Percentiles rank a stretch among this genome's conserved stretches.
These are phyloP conservation scores for Podaxis sp. DNA, from an alignment of 768 basidiomycete species.

Conservation along the genomic window DNA sequence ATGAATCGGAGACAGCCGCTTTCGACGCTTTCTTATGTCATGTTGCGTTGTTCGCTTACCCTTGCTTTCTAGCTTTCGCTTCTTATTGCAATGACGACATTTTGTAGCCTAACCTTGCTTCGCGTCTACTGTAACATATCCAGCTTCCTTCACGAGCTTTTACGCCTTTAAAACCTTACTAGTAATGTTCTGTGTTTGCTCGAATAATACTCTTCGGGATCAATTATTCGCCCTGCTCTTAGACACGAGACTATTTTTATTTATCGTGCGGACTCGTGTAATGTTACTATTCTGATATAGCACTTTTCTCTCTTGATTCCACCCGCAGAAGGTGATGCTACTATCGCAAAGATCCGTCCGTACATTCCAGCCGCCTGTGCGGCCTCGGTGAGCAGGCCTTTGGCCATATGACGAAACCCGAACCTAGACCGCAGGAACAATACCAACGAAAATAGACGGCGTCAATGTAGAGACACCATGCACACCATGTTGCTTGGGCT, in stretches of 20 bases:
- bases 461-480: background rate
- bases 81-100: constrained; percentile 3
- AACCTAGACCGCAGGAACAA: background rate
- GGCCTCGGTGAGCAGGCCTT: background rate
- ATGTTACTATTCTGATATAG: constrained; percentile 4
- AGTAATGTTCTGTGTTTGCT: background rate
- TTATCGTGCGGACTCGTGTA: background rate
- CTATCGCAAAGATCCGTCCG: constrained; percentile 10
- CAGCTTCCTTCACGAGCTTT: background rate
- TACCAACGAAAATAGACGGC: background rate
- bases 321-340: background rate
- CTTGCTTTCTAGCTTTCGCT: background rate
- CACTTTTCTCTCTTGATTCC: background rate
- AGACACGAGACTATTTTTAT: constrained; percentile 1
- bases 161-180: background rate
- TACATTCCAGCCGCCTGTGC: no score
- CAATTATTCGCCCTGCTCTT: background rate
- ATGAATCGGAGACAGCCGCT: constrained; percentile 15
- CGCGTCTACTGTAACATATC: constrained; percentile 10
- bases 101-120: constrained; percentile 10
- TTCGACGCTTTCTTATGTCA: constrained; percentile 12
- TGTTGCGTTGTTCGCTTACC: background rate
- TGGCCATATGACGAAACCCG: background rate
- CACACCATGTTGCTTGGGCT: background rate
- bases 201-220: background rate